phyloP scores from a whole-genome alignment of 306 rosid genomes.

The Dalbergia cochinchinensis region DNA sequence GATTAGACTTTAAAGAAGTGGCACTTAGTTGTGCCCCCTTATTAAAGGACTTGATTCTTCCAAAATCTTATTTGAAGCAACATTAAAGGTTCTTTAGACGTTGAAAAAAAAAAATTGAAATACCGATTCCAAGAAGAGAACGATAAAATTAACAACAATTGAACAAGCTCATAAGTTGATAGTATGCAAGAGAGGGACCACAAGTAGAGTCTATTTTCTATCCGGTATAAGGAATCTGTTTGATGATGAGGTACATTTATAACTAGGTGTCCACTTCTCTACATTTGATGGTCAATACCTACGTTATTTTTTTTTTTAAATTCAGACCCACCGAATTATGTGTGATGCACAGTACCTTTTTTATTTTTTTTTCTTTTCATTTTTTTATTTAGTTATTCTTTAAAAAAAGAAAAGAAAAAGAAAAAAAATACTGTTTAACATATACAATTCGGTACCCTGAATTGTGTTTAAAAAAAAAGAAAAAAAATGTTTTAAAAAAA shows the following conservation, averaged over 20 bases:
- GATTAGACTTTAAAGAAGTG: slow-evolving; percentile 26
- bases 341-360: too few relatives aligned
- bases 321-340: too few relatives aligned
- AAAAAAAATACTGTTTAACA: too few relatives aligned
- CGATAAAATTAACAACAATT: background rate
- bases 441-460: too few relatives aligned
- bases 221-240: slow-evolving; percentile 31
- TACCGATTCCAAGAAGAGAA: background rate
- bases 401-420: too few relatives aligned
- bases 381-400: too few relatives aligned
- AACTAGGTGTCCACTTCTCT: too few relatives aligned
- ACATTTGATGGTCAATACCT: too few relatives aligned
- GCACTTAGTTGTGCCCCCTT: slow-evolving; percentile 8
- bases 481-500: too few relatives aligned
- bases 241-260: slow-evolving; percentile 25
- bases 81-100: slow-evolving; percentile 36
- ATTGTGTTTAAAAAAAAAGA: too few relatives aligned
- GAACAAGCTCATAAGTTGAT: background rate
- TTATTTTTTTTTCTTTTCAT: too few relatives aligned
- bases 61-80: slow-evolving; percentile 21
- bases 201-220: background rate
- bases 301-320: too few relatives aligned
- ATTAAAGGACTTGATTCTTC: slow-evolving; percentile 37
- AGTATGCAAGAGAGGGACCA: slow-evolving; percentile 35
- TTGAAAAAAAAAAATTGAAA: background rate